Evolutionary conservation across 2,329 filamentous ascomycete species (phyloP).

Genomic region (Fusarium sp.): DNA sequence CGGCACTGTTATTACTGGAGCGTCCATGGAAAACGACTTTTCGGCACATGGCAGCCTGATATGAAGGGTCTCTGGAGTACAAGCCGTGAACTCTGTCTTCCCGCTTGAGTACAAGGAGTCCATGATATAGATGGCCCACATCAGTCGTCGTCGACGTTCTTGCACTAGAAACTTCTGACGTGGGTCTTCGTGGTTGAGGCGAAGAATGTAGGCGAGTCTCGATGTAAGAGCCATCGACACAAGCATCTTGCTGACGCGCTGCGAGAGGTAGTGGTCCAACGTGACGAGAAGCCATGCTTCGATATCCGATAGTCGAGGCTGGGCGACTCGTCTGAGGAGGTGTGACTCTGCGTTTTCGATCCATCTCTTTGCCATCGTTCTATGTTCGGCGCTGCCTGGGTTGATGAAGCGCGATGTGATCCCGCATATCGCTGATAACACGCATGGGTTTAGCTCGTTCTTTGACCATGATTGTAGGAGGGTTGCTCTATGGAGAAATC

Average conservation of each 20-base stretch:
- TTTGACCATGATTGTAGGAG: constrained; percentile 21
- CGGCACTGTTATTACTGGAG: neutral
- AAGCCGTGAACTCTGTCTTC: constrained; percentile 15
- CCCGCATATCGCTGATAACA: constrained; percentile 8
- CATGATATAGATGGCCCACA: constrained; percentile 36
- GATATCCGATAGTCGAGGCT: constrained; percentile 31
- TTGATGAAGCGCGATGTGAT: constrained; percentile 6
- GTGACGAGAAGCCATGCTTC: constrained; percentile 36
- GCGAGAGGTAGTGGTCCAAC: constrained; percentile 30
- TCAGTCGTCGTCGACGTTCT: constrained; percentile 29
- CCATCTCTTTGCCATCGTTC: constrained; percentile 7
- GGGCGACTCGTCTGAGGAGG: constrained; percentile 12
- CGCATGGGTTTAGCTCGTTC: constrained; percentile 1
- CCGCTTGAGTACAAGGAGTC: constrained; percentile 24
- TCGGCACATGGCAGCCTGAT: constrained; percentile 6
- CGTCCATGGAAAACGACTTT: constrained; percentile 13
- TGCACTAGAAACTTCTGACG: constrained; percentile 22
- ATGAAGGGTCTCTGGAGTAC: constrained; percentile 1
- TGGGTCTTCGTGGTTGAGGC: constrained; percentile 33
- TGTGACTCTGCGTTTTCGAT: constrained; percentile 24
- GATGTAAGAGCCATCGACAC: constrained; percentile 23
- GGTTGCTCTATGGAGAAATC: constrained; percentile 21
- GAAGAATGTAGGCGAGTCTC: constrained; percentile 32
- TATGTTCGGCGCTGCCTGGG: neutral
- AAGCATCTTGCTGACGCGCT: constrained; percentile 37